Evolutionary conservation across 805 yeast genomes (phyloP).

Genomic region (Huiozyma naganishii): DNA sequence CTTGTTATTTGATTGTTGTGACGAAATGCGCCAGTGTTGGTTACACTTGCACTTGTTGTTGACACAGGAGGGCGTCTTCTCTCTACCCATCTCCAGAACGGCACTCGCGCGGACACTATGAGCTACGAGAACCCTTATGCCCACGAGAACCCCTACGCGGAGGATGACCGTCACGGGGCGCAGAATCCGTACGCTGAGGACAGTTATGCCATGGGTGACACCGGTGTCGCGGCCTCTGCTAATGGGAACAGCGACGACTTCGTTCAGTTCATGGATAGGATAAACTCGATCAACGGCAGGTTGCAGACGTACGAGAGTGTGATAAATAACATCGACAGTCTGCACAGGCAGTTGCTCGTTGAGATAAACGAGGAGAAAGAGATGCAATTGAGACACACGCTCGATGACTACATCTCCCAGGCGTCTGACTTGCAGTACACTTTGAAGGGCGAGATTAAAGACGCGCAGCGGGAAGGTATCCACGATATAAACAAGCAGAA

Average conservation of each 20-base stretch:
- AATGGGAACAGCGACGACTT: slow-evolving; percentile 31
- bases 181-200: slow-evolving; percentile 11
- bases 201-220: slow-evolving; percentile 5
- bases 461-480: slow-evolving; percentile 59
- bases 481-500: slow-evolving; percentile 72
- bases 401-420: slow-evolving; percentile 68
- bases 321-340: slow-evolving; percentile 55
- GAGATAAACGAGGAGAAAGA: slow-evolving; percentile 67
- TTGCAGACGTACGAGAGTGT: slow-evolving; percentile 61
- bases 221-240: neutral
- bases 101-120: slow-evolving; percentile 9
- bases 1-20: no score
- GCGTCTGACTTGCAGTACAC: slow-evolving; percentile 67
- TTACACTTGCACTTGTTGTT: no score
- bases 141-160: slow-evolving; percentile 15
- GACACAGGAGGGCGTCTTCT: no score
- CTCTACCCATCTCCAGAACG: neutral
- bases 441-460: slow-evolving; percentile 67
- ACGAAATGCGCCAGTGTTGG: no score
- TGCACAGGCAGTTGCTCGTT: slow-evolving; percentile 60
- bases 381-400: slow-evolving; percentile 56
- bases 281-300: slow-evolving; percentile 56
- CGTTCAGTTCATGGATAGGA: slow-evolving; percentile 56
- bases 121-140: slow-evolving; percentile 26
- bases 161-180: slow-evolving; percentile 1